Conservation (phyloP, 1,139 yeast species). For the Dujonia santamariae region DNA sequence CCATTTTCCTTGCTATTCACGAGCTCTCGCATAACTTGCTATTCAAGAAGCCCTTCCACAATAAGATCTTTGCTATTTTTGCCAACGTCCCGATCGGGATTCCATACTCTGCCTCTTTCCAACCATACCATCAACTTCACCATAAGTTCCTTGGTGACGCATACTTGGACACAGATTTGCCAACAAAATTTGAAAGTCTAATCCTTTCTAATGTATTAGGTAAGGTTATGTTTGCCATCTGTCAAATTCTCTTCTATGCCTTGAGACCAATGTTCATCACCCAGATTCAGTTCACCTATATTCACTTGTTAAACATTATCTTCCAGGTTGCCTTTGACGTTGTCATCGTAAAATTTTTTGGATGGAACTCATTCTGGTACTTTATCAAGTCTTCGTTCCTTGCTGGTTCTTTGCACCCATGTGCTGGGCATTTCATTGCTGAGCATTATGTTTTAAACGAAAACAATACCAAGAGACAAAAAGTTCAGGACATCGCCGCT, state of each 20-base stretch:
- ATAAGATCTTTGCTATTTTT: slow-evolving; percentile 73
- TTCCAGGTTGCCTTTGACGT: slow-evolving; percentile 60
- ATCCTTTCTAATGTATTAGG: slow-evolving; percentile 76
- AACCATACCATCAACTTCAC: slow-evolving; percentile 88
- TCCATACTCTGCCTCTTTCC: slow-evolving; percentile 88
- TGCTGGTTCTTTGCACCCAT: slow-evolving; percentile 91
- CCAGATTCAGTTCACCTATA: slow-evolving; percentile 65
- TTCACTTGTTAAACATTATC: slow-evolving; percentile 68
- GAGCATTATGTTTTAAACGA: slow-evolving; percentile 78
- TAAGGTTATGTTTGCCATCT: slow-evolving; percentile 86
- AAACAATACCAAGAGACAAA: slow-evolving; percentile 44
- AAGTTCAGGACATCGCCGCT: background rate
- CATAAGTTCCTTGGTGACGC: slow-evolving; percentile 92
- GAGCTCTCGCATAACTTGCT: slow-evolving; percentile 83
- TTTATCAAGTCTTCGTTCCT: slow-evolving; percentile 75
- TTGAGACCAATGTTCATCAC: slow-evolving; percentile 86
- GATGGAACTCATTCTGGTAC: slow-evolving; percentile 62
- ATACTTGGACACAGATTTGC: slow-evolving; percentile 80
- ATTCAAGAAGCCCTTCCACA: slow-evolving; percentile 75
- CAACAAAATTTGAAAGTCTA: slow-evolving; percentile 73
- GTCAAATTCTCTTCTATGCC: slow-evolving; percentile 86
- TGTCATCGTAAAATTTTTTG: slow-evolving; percentile 56
- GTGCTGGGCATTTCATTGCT: slow-evolving; percentile 93
- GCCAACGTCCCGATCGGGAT: slow-evolving; percentile 85
- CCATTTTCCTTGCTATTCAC: slow-evolving; percentile 82